Conservation (phyloP, 345 rosid species). For the Trapa bicornis region DNA sequence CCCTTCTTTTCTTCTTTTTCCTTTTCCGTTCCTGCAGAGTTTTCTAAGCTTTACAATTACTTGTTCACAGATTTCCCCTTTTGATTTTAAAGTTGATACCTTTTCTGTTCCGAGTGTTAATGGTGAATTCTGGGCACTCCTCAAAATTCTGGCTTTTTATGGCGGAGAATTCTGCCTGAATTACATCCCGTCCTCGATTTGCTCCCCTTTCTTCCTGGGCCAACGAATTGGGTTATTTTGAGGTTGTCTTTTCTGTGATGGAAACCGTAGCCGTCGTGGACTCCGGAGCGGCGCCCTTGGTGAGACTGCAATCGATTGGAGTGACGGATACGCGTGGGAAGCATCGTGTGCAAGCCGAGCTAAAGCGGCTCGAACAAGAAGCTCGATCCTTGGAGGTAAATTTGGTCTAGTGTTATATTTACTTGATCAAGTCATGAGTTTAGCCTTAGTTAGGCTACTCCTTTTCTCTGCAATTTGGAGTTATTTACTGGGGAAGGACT, state of each 20-base stretch:
- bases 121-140: background rate
- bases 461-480: background rate
- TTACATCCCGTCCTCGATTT: background rate
- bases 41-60: background rate
- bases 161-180: background rate
- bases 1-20: background rate
- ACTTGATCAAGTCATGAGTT: background rate
- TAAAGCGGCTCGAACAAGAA: conserved; percentile 17
- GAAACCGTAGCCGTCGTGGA: background rate
- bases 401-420: background rate
- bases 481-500: background rate
- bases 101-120: background rate
- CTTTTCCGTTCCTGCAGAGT: no score
- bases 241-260: conserved; percentile 3
- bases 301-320: conserved; percentile 9
- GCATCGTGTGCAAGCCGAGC: conserved; percentile 14
- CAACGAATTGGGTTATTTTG: background rate
- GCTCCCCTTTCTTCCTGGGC: background rate
- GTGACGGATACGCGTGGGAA: conserved; percentile 13
- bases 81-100: background rate
- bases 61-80: background rate
- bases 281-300: background rate
- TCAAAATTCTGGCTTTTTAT: background rate
- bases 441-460: background rate
- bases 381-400: conserved; percentile 15